Evolutionary conservation across 148 eudicot species (phyloP), one percentile per base, ranked within the genome.

Genomic region (Heliamphora exappendiculata): DNA sequence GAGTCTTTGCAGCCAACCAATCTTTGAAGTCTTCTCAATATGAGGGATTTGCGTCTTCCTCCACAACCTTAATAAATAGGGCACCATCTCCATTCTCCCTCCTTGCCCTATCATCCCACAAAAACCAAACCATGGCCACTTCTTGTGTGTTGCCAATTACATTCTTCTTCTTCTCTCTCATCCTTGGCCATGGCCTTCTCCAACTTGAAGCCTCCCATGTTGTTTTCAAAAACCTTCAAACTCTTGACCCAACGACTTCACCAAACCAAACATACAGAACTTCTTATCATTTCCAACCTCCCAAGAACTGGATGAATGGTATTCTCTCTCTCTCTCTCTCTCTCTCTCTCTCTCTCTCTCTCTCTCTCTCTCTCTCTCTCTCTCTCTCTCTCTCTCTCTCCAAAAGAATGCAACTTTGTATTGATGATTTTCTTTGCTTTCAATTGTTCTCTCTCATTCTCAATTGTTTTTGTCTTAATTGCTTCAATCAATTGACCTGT

Each of bases 291-390:
- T 88, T 91, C 44, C 96, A 89, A 57, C 90, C 96, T 42, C 81
- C 88, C 73, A 85, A 85, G 54, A 88, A 91, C 59, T 91, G 93
- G 93, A 88, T 91, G 47, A 91, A 91, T 37, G 93, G 93, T 91
- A 86, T n/a, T n/a, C n/a, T n/a, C n/a, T n/a, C n/a, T n/a, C n/a
- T n/a, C n/a, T n/a, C n/a, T n/a, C n/a, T n/a, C n/a, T n/a, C n/a
- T n/a, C n/a, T n/a, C n/a, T n/a, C n/a, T n/a, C n/a, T n/a, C n/a
- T n/a, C n/a, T n/a, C n/a, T n/a, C n/a, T n/a, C n/a, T n/a, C n/a
- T n/a, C n/a, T n/a, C n/a, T n/a, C n/a, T 24, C 42, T 20, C 16
- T 74, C 68, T 37, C 7, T 10, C 16, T 22, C 17, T 19, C 4
- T 1, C 29, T 5, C n/a, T n/a, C n/a, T n/a, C n/a, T n/a, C n/a